Evolutionary conservation across 1,284 basidiomycete genomes (phyloP), one percentile per base, ranked within the genome.

Genomic region (Anthracocystis setariae): DNA sequence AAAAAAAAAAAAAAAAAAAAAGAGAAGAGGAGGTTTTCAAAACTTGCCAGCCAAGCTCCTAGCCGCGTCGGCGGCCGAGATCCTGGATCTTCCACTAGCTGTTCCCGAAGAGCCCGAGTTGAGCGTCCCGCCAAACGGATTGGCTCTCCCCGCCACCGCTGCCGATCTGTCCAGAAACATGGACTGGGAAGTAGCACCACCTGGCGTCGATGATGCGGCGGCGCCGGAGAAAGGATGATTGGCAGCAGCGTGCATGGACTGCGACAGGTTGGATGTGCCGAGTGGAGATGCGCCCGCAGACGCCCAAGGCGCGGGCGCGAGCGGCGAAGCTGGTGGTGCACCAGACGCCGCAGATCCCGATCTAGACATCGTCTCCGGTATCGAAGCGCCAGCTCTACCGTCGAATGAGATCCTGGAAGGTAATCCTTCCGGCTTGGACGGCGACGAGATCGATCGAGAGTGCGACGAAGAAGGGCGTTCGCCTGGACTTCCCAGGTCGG

Each of bases 41-140:
- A 74, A 74, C 5, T 44, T 71, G 27, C 73, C 73, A 20, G 69
- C 73, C 10, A 74, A 25, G 37, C 62, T 65, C 7, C 63, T 56
- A 5, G 73, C 73, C 2, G 73, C 73, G 27, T 74, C 73, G 1
- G 60, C 23, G n/a, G 73, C 73, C 3, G 64, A 65, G 27, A 74
- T 68, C 3, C 72, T 27, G 4, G 59, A 64, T 4, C 68, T 27
- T 1, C 72, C 68, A 44, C 68, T 67, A 1, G 63, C 62, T 2
- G 65, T 67, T 3, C 67, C 64, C 13, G 56, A 55, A 1, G 56
- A 29, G 15, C 72, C 72, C 5, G 62, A 66, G 48, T 74, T 74
- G 45, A 71, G 56, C 23, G 58, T 68, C 7, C 67, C 72, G 27
- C 67, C 72, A 23, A 68, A 71, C 13, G 61, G 60, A 48, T 60